Base-by-base conservation (phyloP, 164 flowering plant species). In the Akebia trifoliata region DNA sequence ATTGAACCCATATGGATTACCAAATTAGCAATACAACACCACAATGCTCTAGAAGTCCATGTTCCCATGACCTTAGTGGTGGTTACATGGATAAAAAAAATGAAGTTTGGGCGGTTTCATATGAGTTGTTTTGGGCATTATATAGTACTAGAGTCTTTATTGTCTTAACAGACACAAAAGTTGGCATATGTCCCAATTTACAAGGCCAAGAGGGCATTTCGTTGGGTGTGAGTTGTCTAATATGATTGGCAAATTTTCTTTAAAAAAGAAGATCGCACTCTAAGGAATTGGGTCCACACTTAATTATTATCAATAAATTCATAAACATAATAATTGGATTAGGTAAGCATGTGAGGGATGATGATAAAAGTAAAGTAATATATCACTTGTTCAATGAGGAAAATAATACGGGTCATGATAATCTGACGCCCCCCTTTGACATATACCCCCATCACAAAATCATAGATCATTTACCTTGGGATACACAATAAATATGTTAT, bases 191-290 rank as follows among this genome's bases (percentile, higher is more conserved):
- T 29, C 9, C n/a, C n/a, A n/a, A n/a, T n/a, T n/a, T n/a, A 14
- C 43, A 6, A 35, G 12, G 14, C 34, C 61, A 55, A 38, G 38
- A 29, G n/a, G 42, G 52, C 32, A 31, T 17, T 68, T 46, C 26
- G 57, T n/a, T 47, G 63, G 38, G 54, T 45, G 25, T 54, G 68
- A 68, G 74, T 58, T 74, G 72, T 61, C 59, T 21, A 5, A 20
- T 61, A 64, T 57, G 45, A 57, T 61, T 15, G 40, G 25, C 29
- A 22, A 10, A 11, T 32, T 54, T 21, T 31, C 25, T 49, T 45
- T 24, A 18, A 34, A 39, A 14, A 38, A 14, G 36, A 52, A 52
- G 40, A 24, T 45, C 24, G 24, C 15, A 24, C 9, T 45, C 29
- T 21, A 10, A 45, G 3, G 11, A 24, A 4, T 22, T 21, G 50